Percentiles rank a stretch among this genome's conserved stretches.
Evolutionary conservation across 208 protist species (phyloP).

Genomic region (Hexamita inflata): DNA sequence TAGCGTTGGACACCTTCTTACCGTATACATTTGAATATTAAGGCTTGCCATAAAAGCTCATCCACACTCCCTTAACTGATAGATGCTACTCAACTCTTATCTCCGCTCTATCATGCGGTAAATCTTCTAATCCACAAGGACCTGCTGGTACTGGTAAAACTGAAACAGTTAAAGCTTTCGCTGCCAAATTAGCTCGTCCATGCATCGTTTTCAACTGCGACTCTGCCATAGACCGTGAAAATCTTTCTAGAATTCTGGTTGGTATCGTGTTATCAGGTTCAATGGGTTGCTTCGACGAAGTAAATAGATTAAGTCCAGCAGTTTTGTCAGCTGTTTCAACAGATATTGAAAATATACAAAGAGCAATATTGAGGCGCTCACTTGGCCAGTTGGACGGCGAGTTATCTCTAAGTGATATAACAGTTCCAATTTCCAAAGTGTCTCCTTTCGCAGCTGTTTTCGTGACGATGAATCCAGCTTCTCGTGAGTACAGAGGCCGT

Average conservation of each 20-base stretch:
- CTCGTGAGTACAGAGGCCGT: conserved; percentile 24
- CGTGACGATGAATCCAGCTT: conserved; percentile 35
- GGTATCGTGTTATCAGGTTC: conserved; percentile 49
- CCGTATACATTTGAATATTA: conserved; percentile 55
- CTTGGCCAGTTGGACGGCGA: too few relatives aligned
- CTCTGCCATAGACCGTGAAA: conserved; percentile 69
- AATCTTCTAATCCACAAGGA: conserved; percentile 60
- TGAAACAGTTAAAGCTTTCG: conserved; percentile 79
- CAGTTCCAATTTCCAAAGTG: background rate
- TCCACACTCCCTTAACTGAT: conserved; percentile 50
- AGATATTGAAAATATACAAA: conserved; percentile 48
- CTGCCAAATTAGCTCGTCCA: conserved; percentile 62
- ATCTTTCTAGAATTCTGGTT: conserved; percentile 48
- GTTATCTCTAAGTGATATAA: background rate
- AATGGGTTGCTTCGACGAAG: conserved; percentile 57
- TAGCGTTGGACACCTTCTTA: conserved; percentile 56
- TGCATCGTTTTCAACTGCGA: conserved; percentile 91
- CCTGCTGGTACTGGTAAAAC: conserved; percentile 87
- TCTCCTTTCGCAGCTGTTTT: conserved; percentile 20
- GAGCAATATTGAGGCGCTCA: conserved; percentile 27
- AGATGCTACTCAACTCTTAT: conserved; percentile 44
- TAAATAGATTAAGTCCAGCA: conserved; percentile 49
- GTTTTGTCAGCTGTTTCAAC: conserved; percentile 54
- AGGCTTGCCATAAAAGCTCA: conserved; percentile 30
- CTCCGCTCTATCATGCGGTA: conserved; percentile 38